Conservation (phyloP, 768 basidiomycete species). For the Tylopilus plumbeoviolaceoides region DNA sequence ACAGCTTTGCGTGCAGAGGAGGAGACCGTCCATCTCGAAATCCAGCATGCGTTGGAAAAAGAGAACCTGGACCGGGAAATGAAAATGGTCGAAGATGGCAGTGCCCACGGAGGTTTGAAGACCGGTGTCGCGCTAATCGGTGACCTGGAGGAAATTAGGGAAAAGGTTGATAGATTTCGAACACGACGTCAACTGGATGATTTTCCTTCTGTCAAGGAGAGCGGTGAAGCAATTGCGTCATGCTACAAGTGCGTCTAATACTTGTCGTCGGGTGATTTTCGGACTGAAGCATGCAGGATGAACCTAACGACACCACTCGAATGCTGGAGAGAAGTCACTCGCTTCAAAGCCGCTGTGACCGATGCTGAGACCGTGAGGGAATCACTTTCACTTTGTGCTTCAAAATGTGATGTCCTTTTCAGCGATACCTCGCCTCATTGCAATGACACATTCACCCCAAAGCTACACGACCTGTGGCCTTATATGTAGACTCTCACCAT, state of each 20-base stretch:
- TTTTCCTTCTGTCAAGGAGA: conserved; percentile 53
- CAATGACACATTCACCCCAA: conserved; percentile 29
- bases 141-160: conserved; percentile 71
- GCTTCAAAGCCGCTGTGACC: conserved; percentile 67
- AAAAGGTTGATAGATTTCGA: conserved; percentile 70
- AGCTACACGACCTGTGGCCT: neutral
- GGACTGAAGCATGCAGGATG: conserved; percentile 20
- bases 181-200: conserved; percentile 49
- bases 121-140: conserved; percentile 62
- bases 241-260: conserved; percentile 60
- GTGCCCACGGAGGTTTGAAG: conserved; percentile 42
- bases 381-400: conserved; percentile 4
- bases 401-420: conserved; percentile 9
- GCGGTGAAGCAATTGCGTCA: conserved; percentile 56
- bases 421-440: conserved; percentile 65
- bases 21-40: conserved; percentile 63
- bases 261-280: neutral
- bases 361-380: conserved; percentile 60
- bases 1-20: conserved; percentile 64
- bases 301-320: conserved; percentile 56
- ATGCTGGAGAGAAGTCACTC: conserved; percentile 69
- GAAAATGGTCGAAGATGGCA: conserved; percentile 42
- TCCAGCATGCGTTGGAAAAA: conserved; percentile 76
- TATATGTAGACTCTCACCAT: no score
- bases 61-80: conserved; percentile 83